These are phyloP conservation scores for Paxillus ammoniavirescens DNA, from an alignment of 768 basidiomycete genomes.

Conservation along the genomic window DNA sequence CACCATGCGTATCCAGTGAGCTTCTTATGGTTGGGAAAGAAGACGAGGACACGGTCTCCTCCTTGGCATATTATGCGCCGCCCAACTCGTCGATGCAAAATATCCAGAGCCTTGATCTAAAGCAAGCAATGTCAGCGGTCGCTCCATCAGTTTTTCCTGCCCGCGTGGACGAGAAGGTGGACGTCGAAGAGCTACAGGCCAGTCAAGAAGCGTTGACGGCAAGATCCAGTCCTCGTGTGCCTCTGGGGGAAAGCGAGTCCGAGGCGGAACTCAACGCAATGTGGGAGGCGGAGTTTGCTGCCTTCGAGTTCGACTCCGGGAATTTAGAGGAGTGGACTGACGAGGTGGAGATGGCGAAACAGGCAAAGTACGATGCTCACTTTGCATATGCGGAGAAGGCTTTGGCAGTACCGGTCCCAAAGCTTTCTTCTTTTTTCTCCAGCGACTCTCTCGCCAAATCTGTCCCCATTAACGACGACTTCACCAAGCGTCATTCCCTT, in stretches of 20 bases:
- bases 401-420: constrained; percentile 9
- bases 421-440: constrained; percentile 1
- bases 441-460: not conserved
- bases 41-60: not conserved
- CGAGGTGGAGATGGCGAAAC: constrained; percentile 10
- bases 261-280: constrained; percentile 6
- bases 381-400: constrained; percentile 12
- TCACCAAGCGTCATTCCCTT: not conserved
- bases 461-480: not conserved
- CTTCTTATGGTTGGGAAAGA: not conserved
- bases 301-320: constrained; percentile 9
- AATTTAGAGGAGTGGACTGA: constrained; percentile 15
- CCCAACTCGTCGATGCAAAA: no score
- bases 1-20: not conserved
- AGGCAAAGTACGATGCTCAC: constrained; percentile 11
- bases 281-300: constrained; percentile 3
- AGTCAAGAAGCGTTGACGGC: no score
- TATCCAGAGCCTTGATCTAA: no score
- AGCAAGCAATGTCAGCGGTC: no score
- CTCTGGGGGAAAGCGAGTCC: no score
- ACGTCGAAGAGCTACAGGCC: no score
- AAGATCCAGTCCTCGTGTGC: no score
- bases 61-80: no score
- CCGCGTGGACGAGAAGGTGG: no score
- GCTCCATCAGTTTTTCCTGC: no score